Evolutionary conservation across 2,329 filamentous ascomycete species (phyloP).

Genomic region (Fusarium camptoceras): DNA sequence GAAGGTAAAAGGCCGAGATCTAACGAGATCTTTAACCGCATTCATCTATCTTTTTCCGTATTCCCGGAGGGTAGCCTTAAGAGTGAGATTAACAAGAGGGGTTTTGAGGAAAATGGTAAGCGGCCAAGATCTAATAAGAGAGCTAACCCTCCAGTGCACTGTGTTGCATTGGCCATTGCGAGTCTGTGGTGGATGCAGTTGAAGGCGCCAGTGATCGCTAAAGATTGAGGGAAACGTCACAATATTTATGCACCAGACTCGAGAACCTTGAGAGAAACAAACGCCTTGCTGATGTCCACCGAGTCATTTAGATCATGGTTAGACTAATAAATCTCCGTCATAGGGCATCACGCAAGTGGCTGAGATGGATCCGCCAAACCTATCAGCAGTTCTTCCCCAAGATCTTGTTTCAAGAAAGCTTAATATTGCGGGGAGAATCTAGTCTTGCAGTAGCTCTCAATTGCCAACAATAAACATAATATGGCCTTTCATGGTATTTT

Average conservation of each 20-base stretch:
- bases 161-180: constrained; percentile 13
- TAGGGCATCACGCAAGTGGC: background rate
- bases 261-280: background rate
- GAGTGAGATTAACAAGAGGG: constrained; percentile 21
- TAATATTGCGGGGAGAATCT: background rate
- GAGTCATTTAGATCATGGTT: background rate
- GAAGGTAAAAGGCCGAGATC: constrained; percentile 19
- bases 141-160: background rate
- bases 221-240: background rate
- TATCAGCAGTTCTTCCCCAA: background rate
- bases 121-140: background rate
- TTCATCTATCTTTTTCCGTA: constrained; percentile 19
- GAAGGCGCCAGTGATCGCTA: background rate
- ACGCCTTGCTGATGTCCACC: background rate
- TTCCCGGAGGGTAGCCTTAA: background rate
- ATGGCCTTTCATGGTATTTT: background rate
- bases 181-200: background rate
- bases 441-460: background rate
- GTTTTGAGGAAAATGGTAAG: constrained; percentile 5
- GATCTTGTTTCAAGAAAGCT: background rate
- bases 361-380: background rate
- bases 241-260: background rate
- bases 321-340: no score
- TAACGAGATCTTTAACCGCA: constrained; percentile 14
- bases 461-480: background rate